Evolutionary conservation across 2,329 filamentous ascomycete genomes (phyloP).

Genomic region (Ceratocystis harringtonii): DNA sequence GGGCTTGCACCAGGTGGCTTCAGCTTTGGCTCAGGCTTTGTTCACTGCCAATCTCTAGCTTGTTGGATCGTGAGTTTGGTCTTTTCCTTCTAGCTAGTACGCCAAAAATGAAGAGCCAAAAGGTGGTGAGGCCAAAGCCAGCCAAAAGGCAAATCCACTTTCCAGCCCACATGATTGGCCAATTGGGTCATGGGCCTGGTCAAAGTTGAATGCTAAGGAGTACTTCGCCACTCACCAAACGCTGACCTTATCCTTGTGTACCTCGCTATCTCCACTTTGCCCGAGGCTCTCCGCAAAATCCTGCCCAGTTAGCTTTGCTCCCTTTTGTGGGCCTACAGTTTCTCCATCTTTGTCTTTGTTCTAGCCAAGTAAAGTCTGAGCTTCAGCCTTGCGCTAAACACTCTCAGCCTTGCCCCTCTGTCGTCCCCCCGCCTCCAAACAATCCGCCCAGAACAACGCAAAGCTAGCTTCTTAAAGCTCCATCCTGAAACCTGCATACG

Average conservation of each 20-base stretch:
- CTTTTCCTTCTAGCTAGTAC: neutral
- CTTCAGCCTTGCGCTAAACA: neutral
- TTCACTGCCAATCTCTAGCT: neutral
- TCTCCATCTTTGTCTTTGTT: conserved; percentile 11
- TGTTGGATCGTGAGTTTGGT: neutral
- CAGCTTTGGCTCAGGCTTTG: neutral
- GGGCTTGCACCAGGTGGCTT: neutral
- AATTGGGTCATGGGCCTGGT: conserved; percentile 22
- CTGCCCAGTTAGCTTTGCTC: neutral
- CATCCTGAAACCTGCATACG: neutral
- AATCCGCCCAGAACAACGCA: neutral
- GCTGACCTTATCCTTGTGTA: conserved; percentile 3
- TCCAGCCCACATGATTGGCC: conserved; percentile 27
- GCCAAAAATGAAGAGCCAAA: neutral
- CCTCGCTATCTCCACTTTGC: conserved; percentile 13
- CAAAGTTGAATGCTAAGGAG: conserved; percentile 11
- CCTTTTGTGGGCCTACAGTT: neutral
- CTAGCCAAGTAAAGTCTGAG: neutral
- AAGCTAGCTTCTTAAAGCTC: neutral
- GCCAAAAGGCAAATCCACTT: conserved; percentile 17
- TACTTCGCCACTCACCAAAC: conserved; percentile 9
- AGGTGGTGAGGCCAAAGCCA: conserved; percentile 18
- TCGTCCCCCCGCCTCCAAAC: neutral
- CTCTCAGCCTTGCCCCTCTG: conserved; percentile 12
- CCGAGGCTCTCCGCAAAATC: conserved; percentile 14